phyloP scores from a whole-genome alignment of 768 basidiomycete genomes.

The Hydnomerulius pinastri region DNA sequence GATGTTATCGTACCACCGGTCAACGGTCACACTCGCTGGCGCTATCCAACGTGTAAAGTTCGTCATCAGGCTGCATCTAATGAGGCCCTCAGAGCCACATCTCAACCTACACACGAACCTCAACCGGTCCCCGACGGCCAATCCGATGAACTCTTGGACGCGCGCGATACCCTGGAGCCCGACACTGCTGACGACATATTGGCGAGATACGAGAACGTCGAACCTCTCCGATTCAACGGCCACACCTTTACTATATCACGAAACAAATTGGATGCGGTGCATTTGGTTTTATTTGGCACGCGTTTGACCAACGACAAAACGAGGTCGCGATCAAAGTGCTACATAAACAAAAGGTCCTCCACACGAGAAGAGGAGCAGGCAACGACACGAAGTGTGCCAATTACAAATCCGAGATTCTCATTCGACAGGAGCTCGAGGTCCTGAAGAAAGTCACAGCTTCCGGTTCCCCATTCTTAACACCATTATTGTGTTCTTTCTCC shows the following conservation, averaged over 20 bases:
- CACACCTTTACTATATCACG: constrained; percentile 18
- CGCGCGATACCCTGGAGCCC: background rate
- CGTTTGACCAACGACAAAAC: constrained; percentile 7
- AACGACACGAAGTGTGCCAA: no score
- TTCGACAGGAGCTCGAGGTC: constrained; percentile 13
- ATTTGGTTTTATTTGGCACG: constrained; percentile 20
- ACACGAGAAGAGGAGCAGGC: no score
- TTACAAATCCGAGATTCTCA: background rate
- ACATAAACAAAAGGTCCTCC: constrained; percentile 15
- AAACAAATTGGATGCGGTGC: constrained; percentile 16
- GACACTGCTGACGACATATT: no score
- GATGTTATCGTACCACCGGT: no score
- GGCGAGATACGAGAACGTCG: background rate
- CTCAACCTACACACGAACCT: no score
- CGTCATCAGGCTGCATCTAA: no score
- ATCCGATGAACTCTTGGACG: background rate
- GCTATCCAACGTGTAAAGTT: no score
- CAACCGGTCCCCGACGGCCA: background rate
- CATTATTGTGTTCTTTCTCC: constrained; percentile 19
- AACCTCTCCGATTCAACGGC: background rate
- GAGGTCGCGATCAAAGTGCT: constrained; percentile 25
- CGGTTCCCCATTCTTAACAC: constrained; percentile 8
- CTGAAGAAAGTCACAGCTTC: constrained; percentile 10
- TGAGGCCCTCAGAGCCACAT: no score
- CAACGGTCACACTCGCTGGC: no score